Evolutionary conservation across 2,329 filamentous ascomycete genomes (phyloP), one percentile per base, ranked within the genome.

Genomic region (Aquanectria penicillioides): DNA sequence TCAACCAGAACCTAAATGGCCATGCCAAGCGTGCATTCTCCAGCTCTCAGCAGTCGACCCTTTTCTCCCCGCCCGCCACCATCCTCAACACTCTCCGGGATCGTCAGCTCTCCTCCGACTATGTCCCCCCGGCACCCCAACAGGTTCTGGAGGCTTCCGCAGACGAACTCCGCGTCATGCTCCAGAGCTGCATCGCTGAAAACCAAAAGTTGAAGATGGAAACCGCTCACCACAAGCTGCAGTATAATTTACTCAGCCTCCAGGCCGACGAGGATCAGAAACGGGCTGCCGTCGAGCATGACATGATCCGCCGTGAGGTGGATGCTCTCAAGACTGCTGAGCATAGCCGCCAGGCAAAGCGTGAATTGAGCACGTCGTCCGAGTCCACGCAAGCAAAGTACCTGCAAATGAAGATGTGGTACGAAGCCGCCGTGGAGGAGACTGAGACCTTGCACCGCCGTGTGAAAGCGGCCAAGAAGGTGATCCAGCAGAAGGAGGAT

Each of bases 231-330:
- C 90, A 95, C 79, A 96, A 95, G 77, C 81, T 98, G 52, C 94
- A 97, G 74, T 91, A 94, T 72, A 93, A 90, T 68, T 85, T 97
- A 71, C 84, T 97, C 23, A 88, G 86, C 48, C 88, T 97, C 64
- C 92, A 97, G 71, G 93, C 91, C 52, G 88, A 90, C 44, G 93
- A 97, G 67, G 90, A 93, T 25, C 86, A 92, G 9, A 94, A 96
- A 75, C 88, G 93, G 22, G 93, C 94, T 66, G 90, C 89, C 29
- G 94, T 97, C 5, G 94, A 97, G 75, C 91, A 97, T 69, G 91
- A 95, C 64, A 94, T 97, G 86, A 90, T 90, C n/a, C 87, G 92
- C 62, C 86, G 91, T 18, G 93, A 97, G 75, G 90, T 97, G 17
- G 91, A 97, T 61, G 91, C 94, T 11, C 80, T 97, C 23, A 90